These are phyloP conservation scores for Pichia sp. DNA, from an alignment of 1,139 yeast species.

Conservation along the genomic window DNA sequence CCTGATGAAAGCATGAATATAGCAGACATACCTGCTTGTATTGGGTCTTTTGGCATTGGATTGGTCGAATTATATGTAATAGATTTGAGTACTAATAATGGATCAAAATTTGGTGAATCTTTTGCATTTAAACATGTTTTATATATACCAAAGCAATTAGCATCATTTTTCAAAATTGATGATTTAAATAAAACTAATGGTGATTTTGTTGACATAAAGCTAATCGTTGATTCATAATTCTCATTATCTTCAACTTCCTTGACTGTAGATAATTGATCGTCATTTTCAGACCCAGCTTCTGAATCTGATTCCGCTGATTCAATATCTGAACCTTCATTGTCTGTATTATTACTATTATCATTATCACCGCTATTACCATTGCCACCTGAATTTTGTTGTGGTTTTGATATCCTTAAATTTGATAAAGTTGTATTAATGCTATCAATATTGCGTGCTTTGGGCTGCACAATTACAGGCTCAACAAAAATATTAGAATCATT, in stretches of 20 bases:
- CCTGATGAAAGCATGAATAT: slow-evolving; percentile 96
- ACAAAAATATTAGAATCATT: neutral
- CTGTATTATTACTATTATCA: slow-evolving; percentile 37
- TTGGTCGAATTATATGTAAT: slow-evolving; percentile 2
- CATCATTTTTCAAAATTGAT: slow-evolving; percentile 29
- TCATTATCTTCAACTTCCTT: slow-evolving; percentile 29
- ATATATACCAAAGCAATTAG: slow-evolving; percentile 55
- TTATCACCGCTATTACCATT: slow-evolving; percentile 34
- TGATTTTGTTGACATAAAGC: slow-evolving; percentile 57
- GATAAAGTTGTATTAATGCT: slow-evolving; percentile 1
- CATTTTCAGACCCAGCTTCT: slow-evolving; percentile 28
- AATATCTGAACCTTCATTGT: slow-evolving; percentile 40
- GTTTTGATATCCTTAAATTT: slow-evolving; percentile 5
- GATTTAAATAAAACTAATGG: slow-evolving; percentile 57
- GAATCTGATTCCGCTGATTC: slow-evolving; percentile 53
- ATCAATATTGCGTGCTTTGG: slow-evolving; percentile 5
- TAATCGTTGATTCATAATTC: slow-evolving; percentile 36
- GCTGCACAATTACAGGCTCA: slow-evolving; percentile 7
- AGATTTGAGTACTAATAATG: slow-evolving; percentile 30
- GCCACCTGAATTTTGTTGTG: slow-evolving; percentile 37
- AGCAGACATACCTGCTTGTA: slow-evolving; percentile 46
- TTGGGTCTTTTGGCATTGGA: slow-evolving; percentile 16
- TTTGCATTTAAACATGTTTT: slow-evolving; percentile 52
- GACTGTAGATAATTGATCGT: slow-evolving; percentile 22
- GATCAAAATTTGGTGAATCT: slow-evolving; percentile 29